Base-by-base conservation (phyloP, 495 filamentous ascomycete species). In the Penicillium longicatenatum region DNA sequence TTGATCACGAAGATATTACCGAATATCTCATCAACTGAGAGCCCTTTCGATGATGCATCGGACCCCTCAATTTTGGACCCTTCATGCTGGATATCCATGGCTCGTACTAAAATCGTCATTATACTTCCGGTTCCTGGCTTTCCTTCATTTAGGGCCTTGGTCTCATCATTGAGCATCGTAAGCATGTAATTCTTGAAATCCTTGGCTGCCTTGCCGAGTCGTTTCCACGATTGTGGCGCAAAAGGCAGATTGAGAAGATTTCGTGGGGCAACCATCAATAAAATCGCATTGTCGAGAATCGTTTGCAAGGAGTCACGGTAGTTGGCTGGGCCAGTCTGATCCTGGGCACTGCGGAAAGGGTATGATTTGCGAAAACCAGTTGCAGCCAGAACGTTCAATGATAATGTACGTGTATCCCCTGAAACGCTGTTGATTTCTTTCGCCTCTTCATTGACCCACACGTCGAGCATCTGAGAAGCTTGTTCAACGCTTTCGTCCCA, bases 1-100 rank as follows among this genome's bases (percentile, higher is more conserved):
- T 72, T 76, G 60, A 89, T 86, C 57, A 84, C 87, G 45, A 82
- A 83, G 20, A 79, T 51, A 33, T 61, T 68, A 3, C 65, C 62
- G 33, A 54, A 60, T 33, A 68, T 66, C 54, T 81, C 80, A 0
- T 76, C 70, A 21, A 33, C 30, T 11, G 48, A 33, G 26, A 51
- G 48, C 19, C 42, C 42, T 20, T 30, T 77, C 71, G 8, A 47
- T 75, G n/a, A 19, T 2, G 17, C n/a, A 20, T 20, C 20, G 42
- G 42, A 21, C 20, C 6, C 20, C 20, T 44, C 42, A n/a, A 3
- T 44, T 11, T 44, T 44, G 19, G 42, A 20, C 10, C 42, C 20
- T n/a, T n/a, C 42, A 10, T 44, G 17, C 42, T 44, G 42, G 21
- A 45, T 45, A 22, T 45, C 42, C 42, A 45, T 45, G 19, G 42